Evolutionary conservation across 2,329 filamentous ascomycete species (phyloP), one percentile per base, ranked within the genome.

Genomic region (Phialemoniopsis sp.): DNA sequence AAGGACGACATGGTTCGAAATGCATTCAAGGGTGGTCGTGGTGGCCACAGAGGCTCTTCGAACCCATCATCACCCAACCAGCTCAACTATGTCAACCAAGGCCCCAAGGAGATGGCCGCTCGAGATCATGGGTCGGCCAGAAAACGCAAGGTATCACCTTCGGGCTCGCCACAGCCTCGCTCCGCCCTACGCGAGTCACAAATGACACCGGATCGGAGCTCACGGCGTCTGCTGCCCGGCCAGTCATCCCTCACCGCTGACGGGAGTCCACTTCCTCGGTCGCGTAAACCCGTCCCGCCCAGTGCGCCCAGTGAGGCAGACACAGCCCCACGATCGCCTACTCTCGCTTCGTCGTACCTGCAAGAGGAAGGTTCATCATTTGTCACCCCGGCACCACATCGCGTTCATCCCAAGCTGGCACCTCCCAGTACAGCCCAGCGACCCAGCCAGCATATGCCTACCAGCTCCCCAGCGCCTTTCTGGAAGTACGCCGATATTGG

Each of bases 1-100:
- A 82, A 85, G 36, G 88, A 96, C 14, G 91, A 95, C 38, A 95
- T 96, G 71, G 76, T 89, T 43, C 86, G 86, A 58, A 87, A 85
- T 50, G 76, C 77, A 2, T 77, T 69, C 50, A 73, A 76, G 40
- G 73, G 78, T 14, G 79, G 80, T 14, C 71, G 77, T 34, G 78
- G 80, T 36, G 80, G 79, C 4, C 79, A 82, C 48, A 70, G 80
- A 44, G 81, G 81, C 42, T 85, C 82, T 18, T 86, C 82, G 8
- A 81, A 78, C 7, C 84, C 84, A 10, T 85, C 80, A n/a, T 88
- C 84, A 28, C 76, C 76, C 4, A 77, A 61, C 44, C 74, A 79
- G 48, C 57, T 82, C 39, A 74, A 76, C 54, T 80, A 80, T 51
- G 76, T 81, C 48, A 77, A 73, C 13, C 75, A 78, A 37, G 76